Evolutionary conservation across 2,329 filamentous ascomycete genomes (phyloP).

Genomic region (Penicillium decumbens): DNA sequence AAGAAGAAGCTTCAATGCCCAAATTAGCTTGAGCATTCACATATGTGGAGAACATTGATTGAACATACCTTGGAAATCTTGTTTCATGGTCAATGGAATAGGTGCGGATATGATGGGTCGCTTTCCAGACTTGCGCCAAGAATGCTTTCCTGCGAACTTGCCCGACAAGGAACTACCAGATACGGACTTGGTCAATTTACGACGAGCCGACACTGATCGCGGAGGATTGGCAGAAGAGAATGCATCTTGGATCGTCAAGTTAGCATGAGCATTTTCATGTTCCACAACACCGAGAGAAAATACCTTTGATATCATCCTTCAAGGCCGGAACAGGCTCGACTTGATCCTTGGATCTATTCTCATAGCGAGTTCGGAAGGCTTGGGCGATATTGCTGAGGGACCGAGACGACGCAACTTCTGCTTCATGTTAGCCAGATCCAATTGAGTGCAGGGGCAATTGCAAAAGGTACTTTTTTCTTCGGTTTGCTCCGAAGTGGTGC

Average conservation of each 20-base stretch:
- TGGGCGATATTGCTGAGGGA: background rate
- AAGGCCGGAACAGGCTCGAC: no score
- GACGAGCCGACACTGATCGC: no score
- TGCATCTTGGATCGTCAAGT: no score
- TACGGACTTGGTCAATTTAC: no score
- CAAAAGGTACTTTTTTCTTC: conserved; percentile 1
- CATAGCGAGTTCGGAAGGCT: no score
- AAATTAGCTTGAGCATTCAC: background rate
- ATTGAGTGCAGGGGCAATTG: background rate
- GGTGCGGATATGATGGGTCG: no score
- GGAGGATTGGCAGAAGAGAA: no score
- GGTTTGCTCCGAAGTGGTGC: conserved; percentile 3
- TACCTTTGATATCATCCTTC: no score
- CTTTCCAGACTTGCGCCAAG: no score
- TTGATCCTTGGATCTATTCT: no score
- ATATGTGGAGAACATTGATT: background rate
- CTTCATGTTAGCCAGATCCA: background rate
- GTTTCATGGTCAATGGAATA: background rate
- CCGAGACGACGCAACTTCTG: conserved; percentile 4
- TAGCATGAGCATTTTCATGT: no score
- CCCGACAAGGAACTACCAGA: background rate
- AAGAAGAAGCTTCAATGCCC: background rate
- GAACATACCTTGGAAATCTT: background rate
- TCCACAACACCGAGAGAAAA: no score
- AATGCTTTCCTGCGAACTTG: background rate